Conservation (phyloP, 208 protist species). For the Giardia muris region DNA sequence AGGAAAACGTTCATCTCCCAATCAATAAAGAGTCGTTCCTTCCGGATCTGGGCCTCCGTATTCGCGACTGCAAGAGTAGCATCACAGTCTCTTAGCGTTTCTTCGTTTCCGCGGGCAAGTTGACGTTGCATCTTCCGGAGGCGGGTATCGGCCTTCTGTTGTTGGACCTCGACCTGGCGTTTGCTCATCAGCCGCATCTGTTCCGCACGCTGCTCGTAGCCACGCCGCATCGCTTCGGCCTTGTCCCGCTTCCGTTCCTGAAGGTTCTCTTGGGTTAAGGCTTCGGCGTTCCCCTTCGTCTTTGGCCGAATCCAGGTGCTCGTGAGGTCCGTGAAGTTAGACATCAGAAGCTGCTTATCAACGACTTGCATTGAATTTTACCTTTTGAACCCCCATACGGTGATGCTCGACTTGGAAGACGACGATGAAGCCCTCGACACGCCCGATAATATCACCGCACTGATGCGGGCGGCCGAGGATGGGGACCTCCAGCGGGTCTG, state of each 20-base stretch:
- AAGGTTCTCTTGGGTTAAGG: not conserved
- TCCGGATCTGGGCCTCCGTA: not conserved
- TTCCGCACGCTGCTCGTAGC: not conserved
- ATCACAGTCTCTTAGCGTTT: not conserved
- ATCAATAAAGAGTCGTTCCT: not conserved
- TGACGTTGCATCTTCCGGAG: not conserved
- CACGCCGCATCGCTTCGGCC: not conserved
- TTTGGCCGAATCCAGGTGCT: not conserved
- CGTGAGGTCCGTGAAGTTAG: not conserved
- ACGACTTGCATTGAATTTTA: not conserved
- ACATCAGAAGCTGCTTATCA: not conserved
- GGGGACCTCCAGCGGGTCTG: too few relatives aligned
- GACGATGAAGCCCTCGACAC: too few relatives aligned
- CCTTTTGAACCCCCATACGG: too few relatives aligned
- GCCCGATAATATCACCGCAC: too few relatives aligned
- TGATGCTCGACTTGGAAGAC: too few relatives aligned
- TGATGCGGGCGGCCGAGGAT: too few relatives aligned
- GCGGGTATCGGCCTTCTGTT: not conserved
- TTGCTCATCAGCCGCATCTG: not conserved
- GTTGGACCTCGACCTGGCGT: not conserved
- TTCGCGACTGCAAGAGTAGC: not conserved
- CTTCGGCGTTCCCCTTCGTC: not conserved
- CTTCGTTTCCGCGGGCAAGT: not conserved
- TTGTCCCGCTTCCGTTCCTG: not conserved
- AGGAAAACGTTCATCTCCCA: constrained; percentile 1